Conservation (phyloP, 108 stramenopile species). For the Mediolabrus comicus region DNA sequence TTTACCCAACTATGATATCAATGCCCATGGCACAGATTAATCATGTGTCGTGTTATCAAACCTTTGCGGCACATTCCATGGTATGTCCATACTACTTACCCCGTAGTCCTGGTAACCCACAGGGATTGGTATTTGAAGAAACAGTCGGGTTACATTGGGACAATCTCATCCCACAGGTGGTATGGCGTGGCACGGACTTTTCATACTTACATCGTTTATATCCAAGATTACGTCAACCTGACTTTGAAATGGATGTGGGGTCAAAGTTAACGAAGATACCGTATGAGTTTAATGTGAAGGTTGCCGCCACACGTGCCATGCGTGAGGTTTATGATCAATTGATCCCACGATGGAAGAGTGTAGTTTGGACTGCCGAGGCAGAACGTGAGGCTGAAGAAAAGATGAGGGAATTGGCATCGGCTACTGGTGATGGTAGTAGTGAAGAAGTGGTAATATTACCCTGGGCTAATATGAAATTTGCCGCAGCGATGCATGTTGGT, state of each 20-base stretch:
- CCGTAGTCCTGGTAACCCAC: background rate
- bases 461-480: conserved; percentile 31
- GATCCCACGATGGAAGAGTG: conserved; percentile 30
- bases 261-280: background rate
- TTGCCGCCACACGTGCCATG: conserved; percentile 14
- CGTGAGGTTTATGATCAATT: conserved; percentile 10
- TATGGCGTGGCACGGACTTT: conserved; percentile 36
- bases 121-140: conserved; percentile 20
- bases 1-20: conserved; percentile 19
- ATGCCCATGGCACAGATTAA: conserved; percentile 35
- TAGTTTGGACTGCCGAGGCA: conserved; percentile 26
- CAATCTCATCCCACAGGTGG: conserved; percentile 26
- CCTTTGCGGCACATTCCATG: conserved; percentile 5
- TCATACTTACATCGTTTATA: background rate
- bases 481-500: background rate
- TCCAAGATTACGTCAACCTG: conserved; percentile 9
- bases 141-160: conserved; percentile 1
- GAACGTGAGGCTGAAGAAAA: conserved; percentile 21
- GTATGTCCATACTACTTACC: conserved; percentile 12
- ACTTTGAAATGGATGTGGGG: conserved; percentile 14
- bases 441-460: conserved; percentile 1
- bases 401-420: background rate
- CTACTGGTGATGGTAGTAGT: background rate
- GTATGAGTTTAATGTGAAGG: background rate
- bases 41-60: conserved; percentile 20